These are phyloP conservation scores for Ogataea methylovora DNA, from an alignment of 805 yeast genomes.

Conservation along the genomic window DNA sequence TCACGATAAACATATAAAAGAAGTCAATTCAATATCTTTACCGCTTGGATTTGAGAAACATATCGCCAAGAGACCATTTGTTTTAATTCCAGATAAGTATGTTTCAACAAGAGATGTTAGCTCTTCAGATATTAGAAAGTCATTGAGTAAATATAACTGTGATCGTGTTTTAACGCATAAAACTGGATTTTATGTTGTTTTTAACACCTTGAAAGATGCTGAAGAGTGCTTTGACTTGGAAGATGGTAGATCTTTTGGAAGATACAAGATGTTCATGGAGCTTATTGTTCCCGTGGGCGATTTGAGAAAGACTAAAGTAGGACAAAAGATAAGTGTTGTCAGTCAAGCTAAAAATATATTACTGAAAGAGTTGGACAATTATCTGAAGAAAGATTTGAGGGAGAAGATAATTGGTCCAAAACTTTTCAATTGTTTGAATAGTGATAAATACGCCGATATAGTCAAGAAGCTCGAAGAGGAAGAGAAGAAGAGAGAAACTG, in stretches of 20 bases:
- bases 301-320: constrained; percentile 21
- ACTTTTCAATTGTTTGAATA: constrained; percentile 53
- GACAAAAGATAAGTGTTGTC: constrained; percentile 27
- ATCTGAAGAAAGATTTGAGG: constrained; percentile 62
- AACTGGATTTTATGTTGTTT: constrained; percentile 66
- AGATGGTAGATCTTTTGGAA: constrained; percentile 47
- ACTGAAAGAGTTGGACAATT: constrained; percentile 54
- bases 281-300: constrained; percentile 41
- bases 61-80: constrained; percentile 50
- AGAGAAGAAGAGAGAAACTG: constrained; percentile 19
- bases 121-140: constrained; percentile 51
- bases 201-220: constrained; percentile 52
- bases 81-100: constrained; percentile 45
- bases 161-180: constrained; percentile 54
- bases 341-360: constrained; percentile 54
- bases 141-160: constrained; percentile 56
- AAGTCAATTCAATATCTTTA: constrained; percentile 21
- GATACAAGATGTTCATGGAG: constrained; percentile 50
- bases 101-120: constrained; percentile 40
- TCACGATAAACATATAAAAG: constrained; percentile 25
- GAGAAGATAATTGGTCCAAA: constrained; percentile 67
- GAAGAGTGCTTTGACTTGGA: constrained; percentile 50
- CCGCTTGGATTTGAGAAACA: constrained; percentile 42
- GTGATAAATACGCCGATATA: constrained; percentile 47
- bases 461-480: constrained; percentile 26